phyloP scores from a whole-genome alignment of 768 basidiomycete species.

The Cyathus striatus region DNA sequence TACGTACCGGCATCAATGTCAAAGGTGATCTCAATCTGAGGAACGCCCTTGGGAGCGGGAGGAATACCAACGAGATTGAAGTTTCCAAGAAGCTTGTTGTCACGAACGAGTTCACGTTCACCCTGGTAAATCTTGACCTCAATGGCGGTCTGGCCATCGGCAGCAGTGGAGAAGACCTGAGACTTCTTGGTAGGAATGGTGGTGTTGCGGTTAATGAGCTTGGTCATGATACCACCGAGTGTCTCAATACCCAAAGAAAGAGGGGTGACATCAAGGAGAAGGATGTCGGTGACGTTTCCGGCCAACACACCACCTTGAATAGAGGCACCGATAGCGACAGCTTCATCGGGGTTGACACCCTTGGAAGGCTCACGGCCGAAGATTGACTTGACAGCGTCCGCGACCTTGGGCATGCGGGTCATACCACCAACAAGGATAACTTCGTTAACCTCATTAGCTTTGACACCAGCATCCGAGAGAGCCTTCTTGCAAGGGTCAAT shows the following conservation, averaged over 20 bases:
- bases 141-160: slow-evolving; percentile 98
- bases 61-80: slow-evolving; percentile 99
- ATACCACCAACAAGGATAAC: slow-evolving; percentile 99
- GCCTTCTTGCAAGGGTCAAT: slow-evolving; percentile 98
- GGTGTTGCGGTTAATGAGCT: slow-evolving; percentile 96
- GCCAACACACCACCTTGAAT: slow-evolving; percentile 98
- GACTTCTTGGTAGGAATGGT: slow-evolving; percentile 99
- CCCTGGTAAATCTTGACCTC: slow-evolving; percentile 99
- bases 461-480: slow-evolving; percentile 87
- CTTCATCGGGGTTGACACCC: slow-evolving; percentile 99
- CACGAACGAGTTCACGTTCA: slow-evolving; percentile 96
- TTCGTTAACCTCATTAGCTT: slow-evolving; percentile 89
- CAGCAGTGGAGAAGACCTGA: slow-evolving; percentile 97
- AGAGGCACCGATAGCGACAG: slow-evolving; percentile 96
- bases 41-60: slow-evolving; percentile 76
- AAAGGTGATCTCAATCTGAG: slow-evolving; percentile 86
- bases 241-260: slow-evolving; percentile 95
- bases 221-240: slow-evolving; percentile 99
- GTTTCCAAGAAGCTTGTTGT: slow-evolving; percentile 98
- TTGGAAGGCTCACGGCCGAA: slow-evolving; percentile 97
- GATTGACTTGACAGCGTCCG: slow-evolving; percentile 87
- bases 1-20: slow-evolving; percentile 90
- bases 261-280: slow-evolving; percentile 93
- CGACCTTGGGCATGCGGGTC: slow-evolving; percentile 95
- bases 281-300: slow-evolving; percentile 93